Percentiles rank a stretch among this genome's conserved stretches.
These are phyloP conservation scores for Exophiala phaeomuriformis DNA, from an alignment of 2,329 filamentous ascomycete species.

Conservation along the genomic window DNA sequence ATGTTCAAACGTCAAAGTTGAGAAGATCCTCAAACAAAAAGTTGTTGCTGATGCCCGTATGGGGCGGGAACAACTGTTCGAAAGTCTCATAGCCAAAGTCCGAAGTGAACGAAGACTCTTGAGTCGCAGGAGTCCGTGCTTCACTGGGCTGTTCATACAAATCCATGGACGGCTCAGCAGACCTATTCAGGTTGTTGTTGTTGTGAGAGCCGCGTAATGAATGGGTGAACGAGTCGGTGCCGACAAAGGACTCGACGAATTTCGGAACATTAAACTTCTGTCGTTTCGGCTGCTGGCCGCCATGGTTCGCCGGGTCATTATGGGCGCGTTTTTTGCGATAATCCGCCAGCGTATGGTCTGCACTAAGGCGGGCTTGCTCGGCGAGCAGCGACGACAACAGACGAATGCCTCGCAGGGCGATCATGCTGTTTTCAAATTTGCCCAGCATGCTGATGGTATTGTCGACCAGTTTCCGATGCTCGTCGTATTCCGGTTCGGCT, in stretches of 20 bases:
- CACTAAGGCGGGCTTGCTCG: conserved; percentile 24
- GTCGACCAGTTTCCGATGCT: conserved; percentile 24
- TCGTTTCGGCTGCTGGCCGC: conserved; percentile 12
- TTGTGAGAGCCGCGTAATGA: conserved; percentile 5
- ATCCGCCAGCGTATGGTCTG: conserved; percentile 22
- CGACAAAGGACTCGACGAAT: conserved; percentile 25
- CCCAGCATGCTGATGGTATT: conserved; percentile 24
- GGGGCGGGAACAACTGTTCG: conserved; percentile 23
- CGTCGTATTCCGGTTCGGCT: conserved; percentile 21
- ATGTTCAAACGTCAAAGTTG: conserved; percentile 18
- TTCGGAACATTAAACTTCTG: conserved; percentile 27
- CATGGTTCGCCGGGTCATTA: conserved; percentile 10
- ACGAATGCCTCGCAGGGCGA: conserved; percentile 24
- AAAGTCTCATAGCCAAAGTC: conserved; percentile 22
- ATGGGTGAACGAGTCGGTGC: conserved; percentile 21
- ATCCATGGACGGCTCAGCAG: conserved; percentile 13
- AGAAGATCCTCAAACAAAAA: conserved; percentile 26
- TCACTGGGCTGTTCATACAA: conserved; percentile 14
- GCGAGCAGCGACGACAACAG: conserved; percentile 24
- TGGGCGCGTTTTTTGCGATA: conserved; percentile 20
- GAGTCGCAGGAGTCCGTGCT: conserved; percentile 7
- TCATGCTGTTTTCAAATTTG: conserved; percentile 26
- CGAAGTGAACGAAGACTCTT: conserved; percentile 11
- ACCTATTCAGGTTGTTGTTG: conserved; percentile 3
- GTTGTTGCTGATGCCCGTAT: conserved; percentile 24